Conservation (phyloP, 257 asterid genomes). For the Handroanthus guayacan region DNA sequence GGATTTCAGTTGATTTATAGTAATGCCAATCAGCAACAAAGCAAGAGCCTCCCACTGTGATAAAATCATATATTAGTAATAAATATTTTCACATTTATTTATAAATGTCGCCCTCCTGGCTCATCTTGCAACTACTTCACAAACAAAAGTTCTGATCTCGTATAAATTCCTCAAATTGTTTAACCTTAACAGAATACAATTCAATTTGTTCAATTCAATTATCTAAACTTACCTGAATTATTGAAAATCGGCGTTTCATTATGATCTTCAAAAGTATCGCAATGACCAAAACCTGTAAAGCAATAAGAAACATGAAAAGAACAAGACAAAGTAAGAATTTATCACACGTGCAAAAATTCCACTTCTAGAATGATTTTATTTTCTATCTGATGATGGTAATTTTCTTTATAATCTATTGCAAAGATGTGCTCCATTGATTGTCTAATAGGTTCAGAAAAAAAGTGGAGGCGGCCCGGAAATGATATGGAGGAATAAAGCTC, state of each 20-base stretch:
- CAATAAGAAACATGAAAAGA: constrained; percentile 7
- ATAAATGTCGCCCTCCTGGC: constrained; percentile 34
- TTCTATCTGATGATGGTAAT: constrained; percentile 25
- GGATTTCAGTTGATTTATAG: constrained; percentile 90
- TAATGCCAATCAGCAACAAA: constrained; percentile 91
- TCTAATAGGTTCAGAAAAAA: not conserved
- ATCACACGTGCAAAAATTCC: not conserved
- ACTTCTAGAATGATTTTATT: constrained; percentile 13
- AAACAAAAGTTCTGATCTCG: too few species aligned
- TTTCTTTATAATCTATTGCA: constrained; percentile 27
- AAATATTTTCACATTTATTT: constrained; percentile 26
- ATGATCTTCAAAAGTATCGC: constrained; percentile 85
- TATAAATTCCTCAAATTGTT: not conserved
- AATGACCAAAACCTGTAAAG: constrained; percentile 88
- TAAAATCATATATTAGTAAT: constrained; percentile 23
- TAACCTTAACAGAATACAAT: not conserved
- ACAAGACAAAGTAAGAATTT: not conserved
- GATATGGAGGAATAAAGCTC: not conserved
- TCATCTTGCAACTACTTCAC: not conserved
- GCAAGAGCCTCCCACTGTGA: constrained; percentile 99
- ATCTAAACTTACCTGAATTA: constrained; percentile 78
- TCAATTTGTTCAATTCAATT: constrained; percentile 16
- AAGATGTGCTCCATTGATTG: constrained; percentile 15
- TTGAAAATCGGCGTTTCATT: constrained; percentile 90
- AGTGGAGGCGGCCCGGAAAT: constrained; percentile 2